Conservation (phyloP, 1,139 yeast genomes). For the Kodamaea plutei region DNA sequence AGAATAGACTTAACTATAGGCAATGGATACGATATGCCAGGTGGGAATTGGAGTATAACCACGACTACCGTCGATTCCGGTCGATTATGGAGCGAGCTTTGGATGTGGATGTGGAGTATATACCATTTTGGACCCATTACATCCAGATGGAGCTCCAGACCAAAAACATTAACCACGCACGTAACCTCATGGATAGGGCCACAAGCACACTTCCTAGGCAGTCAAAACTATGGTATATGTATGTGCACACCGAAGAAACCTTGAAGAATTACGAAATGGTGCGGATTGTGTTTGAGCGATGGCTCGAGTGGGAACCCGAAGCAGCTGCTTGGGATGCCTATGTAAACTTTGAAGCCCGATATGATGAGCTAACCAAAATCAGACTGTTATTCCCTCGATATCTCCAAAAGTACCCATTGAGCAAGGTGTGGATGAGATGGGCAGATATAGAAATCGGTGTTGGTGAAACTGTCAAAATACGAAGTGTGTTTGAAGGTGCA, state of each 20-base stretch:
- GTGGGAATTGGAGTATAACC: constrained; percentile 75
- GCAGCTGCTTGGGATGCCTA: constrained; percentile 72
- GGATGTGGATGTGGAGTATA: constrained; percentile 65
- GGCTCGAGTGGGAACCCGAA: constrained; percentile 76
- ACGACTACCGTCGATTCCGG: constrained; percentile 70
- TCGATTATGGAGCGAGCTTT: constrained; percentile 87
- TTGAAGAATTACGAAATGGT: constrained; percentile 62
- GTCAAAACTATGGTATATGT: constrained; percentile 83
- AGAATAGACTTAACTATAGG: constrained; percentile 74
- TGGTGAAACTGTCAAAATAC: constrained; percentile 33
- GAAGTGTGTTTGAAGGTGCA: constrained; percentile 67
- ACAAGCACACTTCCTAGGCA: constrained; percentile 70
- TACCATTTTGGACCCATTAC: constrained; percentile 85
- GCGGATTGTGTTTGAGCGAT: constrained; percentile 65
- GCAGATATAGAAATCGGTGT: constrained; percentile 26
- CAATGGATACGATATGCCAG: constrained; percentile 93
- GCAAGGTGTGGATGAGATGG: constrained; percentile 61
- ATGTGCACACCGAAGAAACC: constrained; percentile 79
- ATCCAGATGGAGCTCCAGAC: constrained; percentile 71
- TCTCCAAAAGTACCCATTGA: constrained; percentile 48
- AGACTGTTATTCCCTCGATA: constrained; percentile 56
- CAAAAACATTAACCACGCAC: constrained; percentile 79
- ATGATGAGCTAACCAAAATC: constrained; percentile 55
- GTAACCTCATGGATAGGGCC: constrained; percentile 79
- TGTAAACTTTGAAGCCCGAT: constrained; percentile 66